Conservation (phyloP, 352 stramenopile species). For the Chloridella minuta region DNA sequence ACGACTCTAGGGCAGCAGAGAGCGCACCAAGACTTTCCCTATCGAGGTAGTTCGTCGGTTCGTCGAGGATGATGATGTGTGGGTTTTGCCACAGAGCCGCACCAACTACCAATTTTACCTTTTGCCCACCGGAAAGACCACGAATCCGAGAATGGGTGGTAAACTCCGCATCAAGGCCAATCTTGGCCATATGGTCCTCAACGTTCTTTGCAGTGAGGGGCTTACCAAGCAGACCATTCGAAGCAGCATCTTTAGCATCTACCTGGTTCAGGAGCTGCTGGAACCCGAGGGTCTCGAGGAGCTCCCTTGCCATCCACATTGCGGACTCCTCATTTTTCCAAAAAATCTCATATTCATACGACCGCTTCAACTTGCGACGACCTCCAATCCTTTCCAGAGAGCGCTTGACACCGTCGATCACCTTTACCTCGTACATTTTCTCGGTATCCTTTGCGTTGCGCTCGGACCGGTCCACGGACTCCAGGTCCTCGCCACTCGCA, state of each 20-base stretch:
- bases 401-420: conserved; percentile 4
- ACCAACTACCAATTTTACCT: conserved; percentile 34
- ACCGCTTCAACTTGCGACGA: background rate
- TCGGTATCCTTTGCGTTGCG: conserved; percentile 54
- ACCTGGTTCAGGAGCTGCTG: background rate
- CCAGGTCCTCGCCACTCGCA: conserved; percentile 45
- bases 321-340: too few relatives aligned
- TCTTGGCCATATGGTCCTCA: conserved; percentile 78
- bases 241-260: conserved; percentile 37
- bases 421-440: conserved; percentile 63
- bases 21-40: conserved; percentile 44
- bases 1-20: conserved; percentile 65
- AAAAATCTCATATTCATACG: too few relatives aligned
- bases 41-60: conserved; percentile 61
- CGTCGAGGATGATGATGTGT: conserved; percentile 52
- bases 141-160: conserved; percentile 55
- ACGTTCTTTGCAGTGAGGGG: conserved; percentile 65
- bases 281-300: background rate
- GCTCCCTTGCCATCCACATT: background rate
- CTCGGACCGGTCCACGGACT: conserved; percentile 27
- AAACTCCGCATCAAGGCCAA: conserved; percentile 76
- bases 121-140: conserved; percentile 71
- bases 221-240: conserved; percentile 61
- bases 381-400: background rate
- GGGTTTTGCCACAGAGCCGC: conserved; percentile 35